These are phyloP conservation scores for Dovyalis caffra DNA, from an alignment of 345 rosid genomes.

Conservation along the genomic window DNA sequence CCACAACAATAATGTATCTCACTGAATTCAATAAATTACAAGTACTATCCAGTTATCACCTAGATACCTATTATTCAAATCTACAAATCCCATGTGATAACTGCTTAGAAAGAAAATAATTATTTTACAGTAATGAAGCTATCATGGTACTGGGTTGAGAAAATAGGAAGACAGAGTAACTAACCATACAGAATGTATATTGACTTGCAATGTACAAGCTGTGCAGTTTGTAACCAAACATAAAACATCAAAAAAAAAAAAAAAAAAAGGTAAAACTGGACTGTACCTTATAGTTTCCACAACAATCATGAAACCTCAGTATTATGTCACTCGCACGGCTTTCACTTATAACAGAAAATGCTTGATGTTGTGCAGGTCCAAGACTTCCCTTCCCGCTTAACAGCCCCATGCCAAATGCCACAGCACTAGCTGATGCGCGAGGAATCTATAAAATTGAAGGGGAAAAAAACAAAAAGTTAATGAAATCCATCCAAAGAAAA, in stretches of 20 bases:
- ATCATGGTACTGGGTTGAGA: not conserved
- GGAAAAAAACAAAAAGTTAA: constrained; percentile 2
- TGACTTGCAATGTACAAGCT: not conserved
- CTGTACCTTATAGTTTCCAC: constrained; percentile 85
- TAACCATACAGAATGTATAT: not conserved
- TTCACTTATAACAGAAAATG: constrained; percentile 86
- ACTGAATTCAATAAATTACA: not conserved
- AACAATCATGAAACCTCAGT: constrained; percentile 78
- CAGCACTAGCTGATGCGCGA: constrained; percentile 93
- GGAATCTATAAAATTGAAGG: constrained; percentile 54
- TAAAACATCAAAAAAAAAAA: not conserved
- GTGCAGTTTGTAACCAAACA: not conserved
- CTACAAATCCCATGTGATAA: not conserved
- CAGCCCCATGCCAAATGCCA: constrained; percentile 98
- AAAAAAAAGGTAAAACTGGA: not conserved
- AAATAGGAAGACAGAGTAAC: not conserved
- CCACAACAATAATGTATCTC: not conserved
- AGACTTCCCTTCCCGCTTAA: constrained; percentile 73
- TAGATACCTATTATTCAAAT: constrained; percentile 5
- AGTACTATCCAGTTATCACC: not conserved
- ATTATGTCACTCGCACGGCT: constrained; percentile 85
- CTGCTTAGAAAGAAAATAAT: not conserved
- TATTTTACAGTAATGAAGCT: not conserved
- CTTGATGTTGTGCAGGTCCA: constrained; percentile 76
- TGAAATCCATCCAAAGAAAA: not conserved